Percentiles rank a stretch among this genome's conserved stretches.
Evolutionary conservation across 306 rosid species (phyloP).

Genomic region (Mimosa pudica): DNA sequence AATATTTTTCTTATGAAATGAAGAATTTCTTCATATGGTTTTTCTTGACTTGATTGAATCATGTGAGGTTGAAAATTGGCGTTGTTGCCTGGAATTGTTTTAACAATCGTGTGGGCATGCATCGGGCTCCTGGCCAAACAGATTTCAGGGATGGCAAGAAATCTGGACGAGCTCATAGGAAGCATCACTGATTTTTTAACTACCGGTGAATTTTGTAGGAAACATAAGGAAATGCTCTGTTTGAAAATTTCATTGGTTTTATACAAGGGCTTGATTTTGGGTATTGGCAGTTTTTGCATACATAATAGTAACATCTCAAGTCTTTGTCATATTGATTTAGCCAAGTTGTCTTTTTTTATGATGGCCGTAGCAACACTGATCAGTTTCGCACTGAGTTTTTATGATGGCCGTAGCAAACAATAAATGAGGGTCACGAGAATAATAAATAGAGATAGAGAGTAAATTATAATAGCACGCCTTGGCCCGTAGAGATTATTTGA

Average conservation of each 20-base stretch:
- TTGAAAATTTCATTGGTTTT: no score
- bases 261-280: no score
- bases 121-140: background rate
- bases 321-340: no score
- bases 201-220: no score
- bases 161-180: background rate
- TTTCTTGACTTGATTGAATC: background rate
- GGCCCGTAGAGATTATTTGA: background rate
- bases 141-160: background rate
- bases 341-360: background rate
- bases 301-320: no score
- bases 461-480: background rate
- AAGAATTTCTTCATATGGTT: background rate
- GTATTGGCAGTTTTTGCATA: no score
- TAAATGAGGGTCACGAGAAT: slow-evolving; percentile 42
- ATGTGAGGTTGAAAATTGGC: background rate
- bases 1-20: background rate
- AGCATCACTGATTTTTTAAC: background rate
- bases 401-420: background rate
- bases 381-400: background rate
- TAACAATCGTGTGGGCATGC: background rate
- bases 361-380: background rate
- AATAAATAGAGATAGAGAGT: background rate
- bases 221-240: no score
- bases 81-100: background rate